Evolutionary conservation across 805 yeast genomes (phyloP).

Genomic region (Pichia kluyveri): DNA sequence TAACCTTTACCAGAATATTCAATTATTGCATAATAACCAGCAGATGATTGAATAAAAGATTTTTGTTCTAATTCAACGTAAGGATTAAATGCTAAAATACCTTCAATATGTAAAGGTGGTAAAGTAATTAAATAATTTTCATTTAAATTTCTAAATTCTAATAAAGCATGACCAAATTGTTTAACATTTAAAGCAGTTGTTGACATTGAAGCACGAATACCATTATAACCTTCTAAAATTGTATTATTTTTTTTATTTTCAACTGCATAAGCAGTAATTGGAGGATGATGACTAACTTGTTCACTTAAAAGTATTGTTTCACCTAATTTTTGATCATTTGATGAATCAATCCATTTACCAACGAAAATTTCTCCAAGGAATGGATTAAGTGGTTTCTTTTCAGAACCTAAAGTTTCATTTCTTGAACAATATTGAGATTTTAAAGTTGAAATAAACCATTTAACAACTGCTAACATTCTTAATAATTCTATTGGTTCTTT

Average conservation of each 20-base stretch:
- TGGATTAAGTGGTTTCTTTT: constrained; percentile 95
- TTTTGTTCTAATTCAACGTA: constrained; percentile 90
- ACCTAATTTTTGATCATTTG: constrained; percentile 45
- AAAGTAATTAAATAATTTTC: constrained; percentile 76
- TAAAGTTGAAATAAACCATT: constrained; percentile 86
- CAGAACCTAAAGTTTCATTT: constrained; percentile 86
- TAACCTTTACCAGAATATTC: constrained; percentile 92
- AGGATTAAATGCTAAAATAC: constrained; percentile 83
- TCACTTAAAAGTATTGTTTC: constrained; percentile 76
- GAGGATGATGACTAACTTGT: constrained; percentile 97
- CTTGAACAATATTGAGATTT: constrained; percentile 92
- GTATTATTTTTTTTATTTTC: constrained; percentile 64
- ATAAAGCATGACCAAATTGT: constrained; percentile 86
- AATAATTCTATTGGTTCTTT: constrained; percentile 43
- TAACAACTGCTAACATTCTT: constrained; percentile 73
- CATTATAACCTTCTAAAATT: constrained; percentile 79
- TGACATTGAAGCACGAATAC: constrained; percentile 75
- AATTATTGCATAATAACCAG: constrained; percentile 63
- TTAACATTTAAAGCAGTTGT: constrained; percentile 72
- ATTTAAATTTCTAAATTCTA: constrained; percentile 49
- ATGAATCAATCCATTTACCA: constrained; percentile 69
- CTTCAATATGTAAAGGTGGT: constrained; percentile 93
- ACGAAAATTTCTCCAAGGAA: constrained; percentile 91
- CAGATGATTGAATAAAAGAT: constrained; percentile 73
- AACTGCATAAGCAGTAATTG: constrained; percentile 87